Evolutionary conservation across 2,329 filamentous ascomycete species (phyloP).

Genomic region (Podosphaera fusca): DNA sequence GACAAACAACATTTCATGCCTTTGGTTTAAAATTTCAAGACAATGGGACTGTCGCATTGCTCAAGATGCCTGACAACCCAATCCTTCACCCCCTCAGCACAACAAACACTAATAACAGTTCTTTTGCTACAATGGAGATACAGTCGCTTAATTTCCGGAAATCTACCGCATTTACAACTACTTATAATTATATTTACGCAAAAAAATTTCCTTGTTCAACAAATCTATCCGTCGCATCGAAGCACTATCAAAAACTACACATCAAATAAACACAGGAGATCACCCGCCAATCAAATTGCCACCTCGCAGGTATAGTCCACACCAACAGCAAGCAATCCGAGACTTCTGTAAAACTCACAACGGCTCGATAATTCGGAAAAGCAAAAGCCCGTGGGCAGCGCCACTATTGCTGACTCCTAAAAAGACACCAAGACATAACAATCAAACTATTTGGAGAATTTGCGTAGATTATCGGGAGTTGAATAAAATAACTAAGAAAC

Average conservation of each 20-base stretch:
- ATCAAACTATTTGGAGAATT: background rate
- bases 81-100: too few relatives aligned
- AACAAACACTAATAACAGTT: too few relatives aligned
- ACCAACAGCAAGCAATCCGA: background rate
- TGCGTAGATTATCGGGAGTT: background rate
- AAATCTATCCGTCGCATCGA: background rate
- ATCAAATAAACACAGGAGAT: background rate
- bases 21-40: too few relatives aligned
- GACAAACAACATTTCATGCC: too few relatives aligned
- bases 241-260: background rate
- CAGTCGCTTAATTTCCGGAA: too few relatives aligned
- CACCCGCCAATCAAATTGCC: background rate
- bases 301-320: background rate
- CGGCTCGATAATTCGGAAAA: background rate
- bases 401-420: background rate
- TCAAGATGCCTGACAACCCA: too few relatives aligned
- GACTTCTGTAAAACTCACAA: background rate
- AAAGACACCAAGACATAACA: background rate
- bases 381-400: background rate
- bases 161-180: too few relatives aligned
- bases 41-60: too few relatives aligned
- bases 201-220: too few relatives aligned
- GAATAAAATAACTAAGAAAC: background rate
- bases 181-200: too few relatives aligned
- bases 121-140: too few relatives aligned